Percentiles rank a stretch among this genome's conserved stretches.
Evolutionary conservation across 495 filamentous ascomycete species (phyloP).

Genomic region (Neurospora cerealis): DNA sequence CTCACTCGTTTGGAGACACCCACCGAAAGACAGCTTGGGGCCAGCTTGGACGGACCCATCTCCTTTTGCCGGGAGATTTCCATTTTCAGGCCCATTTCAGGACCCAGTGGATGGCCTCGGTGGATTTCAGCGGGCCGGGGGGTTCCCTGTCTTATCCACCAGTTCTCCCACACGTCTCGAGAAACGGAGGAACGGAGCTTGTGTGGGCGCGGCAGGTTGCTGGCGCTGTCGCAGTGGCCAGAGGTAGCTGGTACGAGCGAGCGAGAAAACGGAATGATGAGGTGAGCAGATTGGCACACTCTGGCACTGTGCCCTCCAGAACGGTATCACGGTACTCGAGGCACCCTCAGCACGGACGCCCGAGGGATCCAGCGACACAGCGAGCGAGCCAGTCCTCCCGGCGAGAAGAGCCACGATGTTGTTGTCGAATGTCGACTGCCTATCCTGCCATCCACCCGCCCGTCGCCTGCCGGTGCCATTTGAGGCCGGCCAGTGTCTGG

Average conservation of each 20-base stretch:
- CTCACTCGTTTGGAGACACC: background rate
- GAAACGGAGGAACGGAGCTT: constrained; percentile 6
- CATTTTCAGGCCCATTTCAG: constrained; percentile 11
- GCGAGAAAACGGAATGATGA: constrained; percentile 7
- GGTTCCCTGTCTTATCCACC: background rate
- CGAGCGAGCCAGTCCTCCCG: background rate
- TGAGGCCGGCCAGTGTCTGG: background rate
- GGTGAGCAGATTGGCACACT: constrained; percentile 4
- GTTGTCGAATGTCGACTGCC: background rate
- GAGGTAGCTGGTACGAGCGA: background rate
- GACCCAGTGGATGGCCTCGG: constrained; percentile 16
- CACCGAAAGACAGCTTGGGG: background rate
- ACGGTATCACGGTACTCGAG: background rate
- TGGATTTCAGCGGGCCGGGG: constrained; percentile 15
- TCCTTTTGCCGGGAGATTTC: constrained; percentile 6
- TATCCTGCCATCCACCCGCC: background rate
- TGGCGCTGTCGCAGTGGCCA: background rate
- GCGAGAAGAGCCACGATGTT: background rate
- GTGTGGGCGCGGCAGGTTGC: background rate
- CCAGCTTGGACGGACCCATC: background rate
- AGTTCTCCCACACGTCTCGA: constrained; percentile 1
- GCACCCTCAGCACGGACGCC: background rate
- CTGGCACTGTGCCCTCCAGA: background rate
- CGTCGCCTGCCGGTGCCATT: background rate
- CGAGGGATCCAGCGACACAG: background rate